Conservation (phyloP, 345 rosid genomes). For the Ceriops tagal region DNA sequence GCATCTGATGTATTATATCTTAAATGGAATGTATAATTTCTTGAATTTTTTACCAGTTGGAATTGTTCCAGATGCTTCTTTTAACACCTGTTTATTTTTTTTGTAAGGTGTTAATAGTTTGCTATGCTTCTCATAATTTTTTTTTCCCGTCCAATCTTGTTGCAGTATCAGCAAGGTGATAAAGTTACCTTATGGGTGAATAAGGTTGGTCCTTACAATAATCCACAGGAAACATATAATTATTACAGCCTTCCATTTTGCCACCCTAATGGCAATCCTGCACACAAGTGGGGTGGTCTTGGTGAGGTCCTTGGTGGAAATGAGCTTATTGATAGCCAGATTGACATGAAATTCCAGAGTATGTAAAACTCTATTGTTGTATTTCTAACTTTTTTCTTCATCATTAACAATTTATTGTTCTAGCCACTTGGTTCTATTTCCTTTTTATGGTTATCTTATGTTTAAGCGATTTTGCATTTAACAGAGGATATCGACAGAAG, state of each 20-base stretch:
- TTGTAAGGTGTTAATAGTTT: too few species aligned
- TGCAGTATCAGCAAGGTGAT: slow-evolving; percentile 80
- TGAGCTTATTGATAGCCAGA: slow-evolving; percentile 93
- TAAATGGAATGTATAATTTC: too few species aligned
- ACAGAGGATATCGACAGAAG: slow-evolving; percentile 64
- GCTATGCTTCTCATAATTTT: neutral
- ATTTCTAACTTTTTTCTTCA: slow-evolving; percentile 1
- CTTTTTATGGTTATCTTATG: neutral
- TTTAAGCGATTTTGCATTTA: neutral
- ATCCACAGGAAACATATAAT: slow-evolving; percentile 99
- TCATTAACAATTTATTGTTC: slow-evolving; percentile 2
- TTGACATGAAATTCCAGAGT: slow-evolving; percentile 81
- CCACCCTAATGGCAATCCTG: slow-evolving; percentile 49
- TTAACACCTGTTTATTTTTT: too few species aligned
- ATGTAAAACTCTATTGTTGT: slow-evolving; percentile 24
- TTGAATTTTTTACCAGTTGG: too few species aligned
- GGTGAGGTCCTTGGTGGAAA: slow-evolving; percentile 99
- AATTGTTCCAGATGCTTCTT: too few species aligned
- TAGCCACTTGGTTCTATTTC: neutral
- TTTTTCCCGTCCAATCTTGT: neutral
- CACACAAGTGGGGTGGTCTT: slow-evolving; percentile 99
- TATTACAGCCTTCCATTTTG: slow-evolving; percentile 99
- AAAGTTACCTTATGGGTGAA: slow-evolving; percentile 94
- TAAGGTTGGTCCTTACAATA: slow-evolving; percentile 98
- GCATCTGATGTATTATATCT: too few species aligned